phyloP scores from a whole-genome alignment of 345 rosid genomes.

The Aethionema arabicum region DNA sequence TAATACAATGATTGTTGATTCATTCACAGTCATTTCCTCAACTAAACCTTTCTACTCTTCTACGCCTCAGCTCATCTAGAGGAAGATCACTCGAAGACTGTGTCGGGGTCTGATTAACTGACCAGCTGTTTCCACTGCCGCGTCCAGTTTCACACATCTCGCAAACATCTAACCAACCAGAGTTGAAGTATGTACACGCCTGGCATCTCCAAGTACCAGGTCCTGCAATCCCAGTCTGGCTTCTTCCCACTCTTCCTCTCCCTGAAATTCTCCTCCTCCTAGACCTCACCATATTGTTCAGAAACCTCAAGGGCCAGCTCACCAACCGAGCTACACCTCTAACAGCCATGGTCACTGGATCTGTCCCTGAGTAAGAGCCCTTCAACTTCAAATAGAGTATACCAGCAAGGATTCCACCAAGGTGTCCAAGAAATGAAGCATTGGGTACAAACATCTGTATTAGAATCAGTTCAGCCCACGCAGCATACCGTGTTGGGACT shows the following conservation, averaged over 20 bases:
- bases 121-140: conserved; percentile 37
- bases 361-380: conserved; percentile 49
- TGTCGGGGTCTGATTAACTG: conserved; percentile 28
- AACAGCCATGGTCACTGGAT: conserved; percentile 53
- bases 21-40: conserved; percentile 24
- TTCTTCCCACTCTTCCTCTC: conserved; percentile 67
- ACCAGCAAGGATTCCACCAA: conserved; percentile 94
- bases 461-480: conserved; percentile 90
- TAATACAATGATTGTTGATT: conserved; percentile 14
- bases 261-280: conserved; percentile 58
- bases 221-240: conserved; percentile 39
- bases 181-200: conserved; percentile 84
- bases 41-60: conserved; percentile 84
- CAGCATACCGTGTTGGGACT: conserved; percentile 77
- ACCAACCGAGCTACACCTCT: conserved; percentile 43
- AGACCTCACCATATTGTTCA: conserved; percentile 37
- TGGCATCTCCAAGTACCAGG: conserved; percentile 76
- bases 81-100: conserved; percentile 42
- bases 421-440: conserved; percentile 91
- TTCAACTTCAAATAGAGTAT: conserved; percentile 68
- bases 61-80: conserved; percentile 74
- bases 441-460: conserved; percentile 89
- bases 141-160: conserved; percentile 84
- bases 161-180: conserved; percentile 53
- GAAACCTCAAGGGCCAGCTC: conserved; percentile 63